Evolutionary conservation across 2,329 filamentous ascomycete genomes (phyloP).

Genomic region (Ceratocystis alfenasii): DNA sequence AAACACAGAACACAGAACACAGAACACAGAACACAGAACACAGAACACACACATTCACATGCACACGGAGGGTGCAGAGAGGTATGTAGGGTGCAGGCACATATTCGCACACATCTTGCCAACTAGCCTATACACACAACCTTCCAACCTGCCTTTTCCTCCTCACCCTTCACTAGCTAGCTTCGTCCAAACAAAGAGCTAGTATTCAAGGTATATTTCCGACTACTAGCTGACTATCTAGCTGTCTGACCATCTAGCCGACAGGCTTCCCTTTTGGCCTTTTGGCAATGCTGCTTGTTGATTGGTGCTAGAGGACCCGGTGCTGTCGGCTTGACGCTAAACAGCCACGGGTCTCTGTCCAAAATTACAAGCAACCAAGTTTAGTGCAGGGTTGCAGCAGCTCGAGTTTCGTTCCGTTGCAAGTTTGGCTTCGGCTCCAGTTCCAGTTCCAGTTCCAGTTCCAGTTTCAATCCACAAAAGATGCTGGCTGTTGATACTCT

Average conservation of each 20-base stretch:
- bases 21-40: too few relatives aligned
- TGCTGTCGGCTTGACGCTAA: not conserved
- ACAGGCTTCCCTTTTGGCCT: too few relatives aligned
- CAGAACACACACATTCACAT: not conserved
- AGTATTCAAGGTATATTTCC: too few relatives aligned
- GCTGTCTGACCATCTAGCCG: too few relatives aligned
- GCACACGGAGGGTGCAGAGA: too few relatives aligned
- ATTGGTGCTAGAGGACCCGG: not conserved
- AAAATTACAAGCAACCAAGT: not conserved
- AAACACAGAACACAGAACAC: not conserved
- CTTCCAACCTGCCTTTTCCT: not conserved
- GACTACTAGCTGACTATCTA: too few relatives aligned
- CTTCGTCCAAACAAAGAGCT: not conserved
- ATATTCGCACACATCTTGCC: not conserved
- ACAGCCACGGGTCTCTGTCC: not conserved
- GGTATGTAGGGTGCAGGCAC: too few relatives aligned
- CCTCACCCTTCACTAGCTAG: not conserved
- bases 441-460: not conserved
- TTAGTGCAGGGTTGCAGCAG: not conserved
- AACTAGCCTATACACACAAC: not conserved
- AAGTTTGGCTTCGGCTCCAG: slow-evolving; percentile 4
- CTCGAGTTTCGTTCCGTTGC: slow-evolving; percentile 2
- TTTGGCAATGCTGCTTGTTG: not conserved
- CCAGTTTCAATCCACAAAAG: not conserved
- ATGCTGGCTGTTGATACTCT: not conserved